phyloP scores from a whole-genome alignment of 1,139 yeast species.

The Saccharomycopsis crataegensis region DNA sequence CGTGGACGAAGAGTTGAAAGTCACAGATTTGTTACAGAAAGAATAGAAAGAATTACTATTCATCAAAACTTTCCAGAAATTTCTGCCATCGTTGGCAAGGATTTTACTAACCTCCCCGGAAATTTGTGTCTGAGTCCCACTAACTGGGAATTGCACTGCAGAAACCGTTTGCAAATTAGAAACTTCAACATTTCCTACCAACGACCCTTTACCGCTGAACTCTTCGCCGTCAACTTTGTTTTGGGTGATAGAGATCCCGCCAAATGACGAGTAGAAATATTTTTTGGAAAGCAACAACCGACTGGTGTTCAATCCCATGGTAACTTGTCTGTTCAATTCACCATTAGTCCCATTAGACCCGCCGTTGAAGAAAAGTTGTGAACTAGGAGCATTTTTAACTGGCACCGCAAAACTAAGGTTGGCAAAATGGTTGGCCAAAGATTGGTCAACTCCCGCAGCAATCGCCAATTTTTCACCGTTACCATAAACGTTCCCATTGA shows the following conservation, averaged over 20 bases:
- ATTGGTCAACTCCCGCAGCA: neutral
- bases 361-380: neutral
- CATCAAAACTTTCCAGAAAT: constrained; percentile 6
- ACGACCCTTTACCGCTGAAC: constrained; percentile 6
- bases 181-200: neutral
- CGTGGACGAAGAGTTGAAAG: constrained; percentile 2
- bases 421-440: neutral
- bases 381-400: neutral
- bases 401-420: constrained; percentile 3
- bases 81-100: neutral
- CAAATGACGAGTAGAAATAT: constrained; percentile 1
- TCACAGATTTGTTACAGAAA: constrained; percentile 2
- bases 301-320: neutral
- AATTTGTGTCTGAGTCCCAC: neutral
- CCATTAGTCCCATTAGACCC: neutral
- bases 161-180: neutral
- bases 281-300: neutral
- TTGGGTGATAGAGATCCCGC: constrained; percentile 8
- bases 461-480: constrained; percentile 12
- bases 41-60: constrained; percentile 3
- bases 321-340: neutral
- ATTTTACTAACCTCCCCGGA: constrained; percentile 1
- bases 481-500: constrained; percentile 9
- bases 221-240: neutral
- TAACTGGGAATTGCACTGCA: neutral